phyloP scores from a whole-genome alignment of 2,329 filamentous ascomycete species.

The Aspergillus neotritici region DNA sequence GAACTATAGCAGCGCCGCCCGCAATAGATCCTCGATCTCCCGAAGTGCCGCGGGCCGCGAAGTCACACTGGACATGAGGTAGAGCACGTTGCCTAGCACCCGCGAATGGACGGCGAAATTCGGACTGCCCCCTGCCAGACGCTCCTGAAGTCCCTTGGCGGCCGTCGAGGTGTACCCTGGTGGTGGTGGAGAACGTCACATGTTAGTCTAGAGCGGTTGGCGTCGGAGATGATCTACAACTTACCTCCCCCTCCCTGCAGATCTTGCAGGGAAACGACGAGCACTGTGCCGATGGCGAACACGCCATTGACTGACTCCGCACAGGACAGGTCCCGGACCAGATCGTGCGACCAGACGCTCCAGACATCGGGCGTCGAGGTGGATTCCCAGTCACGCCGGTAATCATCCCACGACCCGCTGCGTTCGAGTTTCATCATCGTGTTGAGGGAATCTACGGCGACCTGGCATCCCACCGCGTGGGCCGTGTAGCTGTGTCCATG shows the following conservation, averaged over 20 bases:
- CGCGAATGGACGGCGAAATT: conserved; percentile 51
- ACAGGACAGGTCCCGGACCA: conserved; percentile 57
- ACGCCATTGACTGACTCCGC: conserved; percentile 55
- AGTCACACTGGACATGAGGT: conserved; percentile 55
- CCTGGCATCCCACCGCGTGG: conserved; percentile 72
- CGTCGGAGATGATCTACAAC: conserved; percentile 12
- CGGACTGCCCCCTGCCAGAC: conserved; percentile 38
- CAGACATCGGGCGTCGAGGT: conserved; percentile 41
- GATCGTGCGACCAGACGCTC: conserved; percentile 64
- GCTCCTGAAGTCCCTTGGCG: conserved; percentile 48
- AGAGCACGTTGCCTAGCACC: conserved; percentile 57
- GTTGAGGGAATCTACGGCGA: conserved; percentile 62
- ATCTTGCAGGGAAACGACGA: conserved; percentile 59
- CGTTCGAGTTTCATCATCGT: conserved; percentile 56
- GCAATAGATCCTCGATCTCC: conserved; percentile 38
- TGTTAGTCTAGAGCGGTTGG: conserved; percentile 8
- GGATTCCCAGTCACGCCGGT: conserved; percentile 46
- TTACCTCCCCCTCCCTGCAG: conserved; percentile 39
- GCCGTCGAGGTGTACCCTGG: conserved; percentile 54
- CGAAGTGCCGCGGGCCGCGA: conserved; percentile 40
- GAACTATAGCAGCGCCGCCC: conserved; percentile 27
- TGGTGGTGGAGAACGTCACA: conserved; percentile 11
- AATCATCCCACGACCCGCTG: conserved; percentile 52
- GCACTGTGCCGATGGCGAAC: conserved; percentile 68
- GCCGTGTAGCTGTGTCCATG: conserved; percentile 87